Conservation (phyloP, 148 eudicot genomes). For the Heliamphora exappendiculata region DNA sequence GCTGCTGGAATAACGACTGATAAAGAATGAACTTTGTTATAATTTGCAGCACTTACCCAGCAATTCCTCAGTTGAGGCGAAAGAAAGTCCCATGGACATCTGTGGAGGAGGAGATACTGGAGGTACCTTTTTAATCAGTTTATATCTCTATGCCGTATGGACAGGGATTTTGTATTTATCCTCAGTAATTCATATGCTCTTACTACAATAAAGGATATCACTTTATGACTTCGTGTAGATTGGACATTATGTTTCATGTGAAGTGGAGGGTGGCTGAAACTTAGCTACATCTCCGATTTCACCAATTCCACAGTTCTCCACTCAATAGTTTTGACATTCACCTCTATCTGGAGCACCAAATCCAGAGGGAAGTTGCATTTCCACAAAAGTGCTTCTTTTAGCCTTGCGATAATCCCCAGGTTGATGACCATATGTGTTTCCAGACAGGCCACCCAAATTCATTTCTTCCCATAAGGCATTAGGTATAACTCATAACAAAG, state of each 20-base stretch:
- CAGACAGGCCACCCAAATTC: not conserved
- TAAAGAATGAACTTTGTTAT: not conserved
- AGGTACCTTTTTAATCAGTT: conserved; percentile 23
- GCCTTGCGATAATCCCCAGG: not conserved
- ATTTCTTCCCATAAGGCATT: not conserved
- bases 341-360: not conserved
- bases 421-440: not conserved
- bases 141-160: not conserved
- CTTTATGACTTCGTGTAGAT: not conserved
- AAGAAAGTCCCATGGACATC: conserved; percentile 42
- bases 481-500: not conserved
- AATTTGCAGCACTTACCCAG: conserved; percentile 29
- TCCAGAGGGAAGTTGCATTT: not conserved
- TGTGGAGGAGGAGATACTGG: conserved; percentile 39
- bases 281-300: not conserved
- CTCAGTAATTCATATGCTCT: not conserved
- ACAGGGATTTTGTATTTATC: not conserved
- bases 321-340: not conserved
- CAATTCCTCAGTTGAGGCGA: conserved; percentile 27
- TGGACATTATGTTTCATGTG: not conserved
- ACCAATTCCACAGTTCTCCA: not conserved
- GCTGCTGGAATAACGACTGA: not conserved
- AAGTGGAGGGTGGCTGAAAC: not conserved
- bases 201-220: not conserved
- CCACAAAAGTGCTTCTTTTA: not conserved